Evolutionary conservation across 345 rosid genomes (phyloP).

Genomic region (Acer yangbiense): DNA sequence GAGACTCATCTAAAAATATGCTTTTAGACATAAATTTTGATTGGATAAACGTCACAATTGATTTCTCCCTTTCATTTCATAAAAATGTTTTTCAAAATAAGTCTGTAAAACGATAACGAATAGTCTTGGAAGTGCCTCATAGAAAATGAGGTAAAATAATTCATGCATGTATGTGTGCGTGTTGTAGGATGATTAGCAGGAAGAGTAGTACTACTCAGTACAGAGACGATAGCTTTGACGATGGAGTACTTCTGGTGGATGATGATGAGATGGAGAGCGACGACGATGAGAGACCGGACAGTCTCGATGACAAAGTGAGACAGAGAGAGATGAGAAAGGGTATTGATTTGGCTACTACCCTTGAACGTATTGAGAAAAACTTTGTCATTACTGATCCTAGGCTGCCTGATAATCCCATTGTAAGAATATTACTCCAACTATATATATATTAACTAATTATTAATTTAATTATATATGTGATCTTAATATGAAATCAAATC

Average conservation of each 20-base stretch:
- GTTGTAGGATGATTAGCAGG: constrained; percentile 54
- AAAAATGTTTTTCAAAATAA: too few species aligned
- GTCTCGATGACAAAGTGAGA: constrained; percentile 79
- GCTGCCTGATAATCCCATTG: constrained; percentile 98
- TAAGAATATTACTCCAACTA: constrained; percentile 39
- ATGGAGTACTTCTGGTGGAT: constrained; percentile 29
- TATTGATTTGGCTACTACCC: constrained; percentile 94
- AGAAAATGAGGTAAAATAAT: neutral
- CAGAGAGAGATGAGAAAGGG: constrained; percentile 98
- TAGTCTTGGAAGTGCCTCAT: too few species aligned
- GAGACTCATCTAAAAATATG: too few species aligned
- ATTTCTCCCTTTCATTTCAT: too few species aligned
- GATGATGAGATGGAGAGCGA: constrained; percentile 35
- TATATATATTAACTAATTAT: too few species aligned
- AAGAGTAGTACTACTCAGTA: constrained; percentile 37
- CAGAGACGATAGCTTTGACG: constrained; percentile 42
- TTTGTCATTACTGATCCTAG: constrained; percentile 98
- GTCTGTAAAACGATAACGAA: too few species aligned
- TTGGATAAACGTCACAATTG: too few species aligned
- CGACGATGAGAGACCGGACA: constrained; percentile 68
- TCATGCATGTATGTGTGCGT: neutral
- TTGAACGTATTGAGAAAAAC: constrained; percentile 97
- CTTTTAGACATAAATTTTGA: too few species aligned
- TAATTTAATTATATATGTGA: neutral
- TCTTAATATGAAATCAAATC: neutral